A percentile compares a stretch with the other conserved stretches of the same genome.
These are phyloP conservation scores for Agrocybe pediades DNA, from an alignment of 768 basidiomycete genomes.

Conservation along the genomic window DNA sequence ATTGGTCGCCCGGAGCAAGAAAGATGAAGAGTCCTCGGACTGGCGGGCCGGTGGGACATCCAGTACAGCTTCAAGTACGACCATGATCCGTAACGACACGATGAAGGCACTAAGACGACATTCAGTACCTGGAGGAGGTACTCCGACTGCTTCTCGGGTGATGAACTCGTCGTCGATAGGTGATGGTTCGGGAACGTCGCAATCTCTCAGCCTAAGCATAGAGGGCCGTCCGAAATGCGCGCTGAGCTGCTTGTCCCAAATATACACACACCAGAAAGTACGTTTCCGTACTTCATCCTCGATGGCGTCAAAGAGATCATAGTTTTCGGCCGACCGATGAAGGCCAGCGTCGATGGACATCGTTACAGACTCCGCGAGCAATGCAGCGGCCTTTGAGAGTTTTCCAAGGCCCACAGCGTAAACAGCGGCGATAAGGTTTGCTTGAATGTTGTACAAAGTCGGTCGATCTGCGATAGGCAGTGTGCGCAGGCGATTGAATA, in stretches of 20 bases:
- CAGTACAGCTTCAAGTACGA: slow-evolving; percentile 86
- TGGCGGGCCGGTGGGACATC: slow-evolving; percentile 75
- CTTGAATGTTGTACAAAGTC: slow-evolving; percentile 90
- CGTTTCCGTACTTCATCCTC: slow-evolving; percentile 92
- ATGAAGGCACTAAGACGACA: slow-evolving; percentile 84
- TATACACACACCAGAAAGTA: slow-evolving; percentile 95
- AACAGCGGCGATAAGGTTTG: slow-evolving; percentile 88
- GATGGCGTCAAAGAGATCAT: slow-evolving; percentile 85
- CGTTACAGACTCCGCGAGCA: slow-evolving; percentile 86
- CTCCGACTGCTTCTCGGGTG: slow-evolving; percentile 65
- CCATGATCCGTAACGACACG: slow-evolving; percentile 72
- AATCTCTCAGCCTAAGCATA: slow-evolving; percentile 84
- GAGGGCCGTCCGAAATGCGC: slow-evolving; percentile 91
- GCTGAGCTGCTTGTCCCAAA: slow-evolving; percentile 93
- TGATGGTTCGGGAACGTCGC: slow-evolving; percentile 87
- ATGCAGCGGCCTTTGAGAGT: slow-evolving; percentile 81
- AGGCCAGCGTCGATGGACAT: slow-evolving; percentile 88
- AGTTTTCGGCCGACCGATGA: slow-evolving; percentile 84
- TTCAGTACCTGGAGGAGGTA: slow-evolving; percentile 72
- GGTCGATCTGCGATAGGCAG: slow-evolving; percentile 87
- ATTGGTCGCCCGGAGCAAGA: slow-evolving; percentile 70
- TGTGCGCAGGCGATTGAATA: slow-evolving; percentile 85
- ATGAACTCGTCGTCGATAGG: slow-evolving; percentile 90
- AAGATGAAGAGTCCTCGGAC: slow-evolving; percentile 68
- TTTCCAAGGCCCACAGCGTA: slow-evolving; percentile 91